phyloP scores from a whole-genome alignment of 768 basidiomycete genomes.

The Leucosporidium scottii region DNA sequence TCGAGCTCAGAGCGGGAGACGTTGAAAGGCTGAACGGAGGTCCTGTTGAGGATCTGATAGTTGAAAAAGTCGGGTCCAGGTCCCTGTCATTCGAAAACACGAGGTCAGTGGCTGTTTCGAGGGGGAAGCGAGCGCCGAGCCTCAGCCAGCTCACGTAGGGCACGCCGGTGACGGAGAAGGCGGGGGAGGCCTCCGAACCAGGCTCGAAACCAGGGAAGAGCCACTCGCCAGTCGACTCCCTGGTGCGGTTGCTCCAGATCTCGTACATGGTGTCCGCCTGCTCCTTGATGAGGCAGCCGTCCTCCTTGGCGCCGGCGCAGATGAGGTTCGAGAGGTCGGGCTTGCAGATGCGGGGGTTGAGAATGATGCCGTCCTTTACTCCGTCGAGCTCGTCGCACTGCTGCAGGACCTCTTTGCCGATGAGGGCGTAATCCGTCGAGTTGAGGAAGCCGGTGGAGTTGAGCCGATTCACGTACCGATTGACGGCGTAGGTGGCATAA shows the following conservation, averaged over 20 bases:
- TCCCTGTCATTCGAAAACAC: too few relatives aligned
- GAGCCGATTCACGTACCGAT: slow-evolving; percentile 20
- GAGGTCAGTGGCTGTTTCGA: too few relatives aligned
- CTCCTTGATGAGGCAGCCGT: slow-evolving; percentile 6
- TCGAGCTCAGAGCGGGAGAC: slow-evolving; percentile 1
- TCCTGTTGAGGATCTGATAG: not conserved
- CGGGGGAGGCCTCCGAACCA: slow-evolving; percentile 6
- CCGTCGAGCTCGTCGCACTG: slow-evolving; percentile 35
- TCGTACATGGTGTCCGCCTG: slow-evolving; percentile 15
- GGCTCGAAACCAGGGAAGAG: slow-evolving; percentile 14
- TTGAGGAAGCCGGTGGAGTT: slow-evolving; percentile 16
- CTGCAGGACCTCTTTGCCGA: slow-evolving; percentile 12
- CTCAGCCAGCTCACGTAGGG: slow-evolving; percentile 7
- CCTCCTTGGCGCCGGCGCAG: slow-evolving; percentile 9
- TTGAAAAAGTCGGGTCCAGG: slow-evolving; percentile 5
- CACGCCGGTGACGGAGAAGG: slow-evolving; percentile 8
- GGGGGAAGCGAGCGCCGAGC: not conserved
- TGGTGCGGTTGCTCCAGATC: slow-evolving; percentile 6
- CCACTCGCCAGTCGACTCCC: slow-evolving; percentile 11
- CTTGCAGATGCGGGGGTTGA: slow-evolving; percentile 39
- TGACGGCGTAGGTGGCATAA: slow-evolving; percentile 22
- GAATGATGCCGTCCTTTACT: slow-evolving; percentile 40
- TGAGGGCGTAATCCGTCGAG: slow-evolving; percentile 9
- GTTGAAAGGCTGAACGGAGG: not conserved
- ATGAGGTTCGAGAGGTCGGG: slow-evolving; percentile 31